Base-by-base conservation (phyloP, 2,329 filamentous ascomycete genomes). In the Alternaria consortialis region DNA sequence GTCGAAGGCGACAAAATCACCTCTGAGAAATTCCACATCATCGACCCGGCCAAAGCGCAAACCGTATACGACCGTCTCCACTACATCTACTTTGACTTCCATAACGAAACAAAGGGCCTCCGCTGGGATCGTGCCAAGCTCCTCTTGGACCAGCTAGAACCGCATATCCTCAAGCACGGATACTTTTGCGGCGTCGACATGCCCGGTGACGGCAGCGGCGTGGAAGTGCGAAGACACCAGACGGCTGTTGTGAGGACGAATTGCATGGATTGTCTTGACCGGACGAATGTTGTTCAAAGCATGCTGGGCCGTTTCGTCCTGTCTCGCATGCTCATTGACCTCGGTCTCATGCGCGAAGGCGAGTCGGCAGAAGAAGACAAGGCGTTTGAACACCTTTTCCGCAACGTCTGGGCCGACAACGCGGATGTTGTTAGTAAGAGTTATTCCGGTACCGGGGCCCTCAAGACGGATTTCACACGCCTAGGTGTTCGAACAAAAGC, bases 391-490 rank as follows among this genome's bases (percentile, higher is more conserved):
- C 85, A 91, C 71, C 83, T 98, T 60, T 99, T 98, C 87, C 92
- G 95, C 68, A 98, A 98, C 79, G 85, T 98, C 15, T 99, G 95
- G 95, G 95, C 95, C 31, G 95, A 99, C 80, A 99, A 99, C 74
- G 95, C 96, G 57, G 95, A 99, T 77, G 91, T 96, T 25, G 94
- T 99, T 34, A 97, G 94, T 17, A 90, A 88, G 69, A 90, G 93
- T 0, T 99, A 99, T 80, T 95, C 95, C 1, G 95, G 95, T 56
- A 99, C 96, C 0, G 96, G 95, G 3, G 95, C 95, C 53, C 88
- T 99, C 82, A 99, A 99, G 86, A 99, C 95, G 0, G 96, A 99
- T 77, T 93, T 98, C 72, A 99, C 95, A 2, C 90, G 95, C n/a
- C 93, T 93, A 2, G 96, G 94, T 51, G 89, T 91, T 73, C 88